Base-by-base conservation (phyloP, 2,329 filamentous ascomycete species). In the Paraconiothyrium sp. region DNA sequence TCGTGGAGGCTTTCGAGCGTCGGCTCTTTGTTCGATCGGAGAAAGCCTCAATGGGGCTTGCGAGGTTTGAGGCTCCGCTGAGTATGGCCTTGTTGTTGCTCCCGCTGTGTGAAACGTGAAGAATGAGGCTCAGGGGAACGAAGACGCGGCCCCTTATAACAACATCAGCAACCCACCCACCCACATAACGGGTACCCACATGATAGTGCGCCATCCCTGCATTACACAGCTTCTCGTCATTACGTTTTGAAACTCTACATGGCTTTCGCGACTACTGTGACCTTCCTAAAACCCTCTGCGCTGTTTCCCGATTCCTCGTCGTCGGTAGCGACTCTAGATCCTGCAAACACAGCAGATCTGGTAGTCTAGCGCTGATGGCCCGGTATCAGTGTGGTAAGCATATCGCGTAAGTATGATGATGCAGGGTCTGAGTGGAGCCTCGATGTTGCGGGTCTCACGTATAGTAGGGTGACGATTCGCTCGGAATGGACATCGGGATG, bases 251-350 rank as follows among this genome's bases (percentile, higher is more conserved):
- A n/a, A n/a, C 43, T n/a, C 50, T 60, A 60, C 7, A 50, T 47
- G 46, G 51, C 51, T 60, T 59, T 50, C 14, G 57, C 44, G 10
- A 34, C 1, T 10, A 20, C 13, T 10, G 9, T 32, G 11, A 27
- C 20, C 35, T 22, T 46, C 39, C 52, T 55, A 47, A 47, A n/a
- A 41, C 57, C 13, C 41, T n/a, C 43, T 48, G 27, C 37, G 4
- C 49, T 13, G 2, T 34, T 20, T 27, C 34, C 49, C 50, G 27
- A 22, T n/a, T 14, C 58, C 58, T 50, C 51, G 58, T 60, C 44
- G 3, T 37, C 58, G 58, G 58, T 43, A 60, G 30, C 43, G n/a
- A 34, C n/a, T 20, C 46, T 2, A 49, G 44, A 51, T 55, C 51
- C 16, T 14, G 35, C 7, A 7, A 24, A 41, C 9, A 27, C 3